These are phyloP conservation scores for Ustilago tritici DNA, from an alignment of 1,284 basidiomycete species.

Conservation along the genomic window DNA sequence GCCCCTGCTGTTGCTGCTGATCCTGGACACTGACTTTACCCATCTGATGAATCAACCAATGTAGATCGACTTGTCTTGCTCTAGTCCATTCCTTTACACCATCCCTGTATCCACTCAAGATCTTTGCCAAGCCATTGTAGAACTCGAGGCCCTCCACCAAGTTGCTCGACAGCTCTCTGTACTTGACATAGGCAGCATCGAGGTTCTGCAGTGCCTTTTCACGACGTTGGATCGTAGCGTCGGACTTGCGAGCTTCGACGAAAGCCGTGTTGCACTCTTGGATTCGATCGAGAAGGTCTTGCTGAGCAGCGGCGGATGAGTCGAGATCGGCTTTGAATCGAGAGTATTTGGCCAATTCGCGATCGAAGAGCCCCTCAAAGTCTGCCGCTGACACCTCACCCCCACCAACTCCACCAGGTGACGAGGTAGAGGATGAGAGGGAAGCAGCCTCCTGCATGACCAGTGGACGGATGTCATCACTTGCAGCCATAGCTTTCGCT, in stretches of 20 bases:
- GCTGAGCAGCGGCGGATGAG: constrained; percentile 76
- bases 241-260: constrained; percentile 81
- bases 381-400: constrained; percentile 73
- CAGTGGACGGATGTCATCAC: constrained; percentile 81
- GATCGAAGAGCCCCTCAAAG: constrained; percentile 81
- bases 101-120: constrained; percentile 51
- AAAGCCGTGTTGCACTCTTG: constrained; percentile 83
- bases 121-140: constrained; percentile 57
- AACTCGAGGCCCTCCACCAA: constrained; percentile 84
- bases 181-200: constrained; percentile 87
- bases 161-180: constrained; percentile 85
- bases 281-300: constrained; percentile 77
- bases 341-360: constrained; percentile 84
- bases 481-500: constrained; percentile 76
- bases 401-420: constrained; percentile 70
- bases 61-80: constrained; percentile 49
- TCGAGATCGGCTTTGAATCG: constrained; percentile 78
- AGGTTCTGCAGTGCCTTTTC: constrained; percentile 87
- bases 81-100: constrained; percentile 51
- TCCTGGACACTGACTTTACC: constrained; percentile 16
- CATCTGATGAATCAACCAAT: constrained; percentile 38
- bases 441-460: constrained; percentile 77
- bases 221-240: constrained; percentile 82
- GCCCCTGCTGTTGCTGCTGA: constrained; percentile 16
- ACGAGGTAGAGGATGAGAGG: constrained; percentile 67